Evolutionary conservation across 768 basidiomycete species (phyloP), one percentile per base, ranked within the genome.

Genomic region (Macrolepiota albuminosa): DNA sequence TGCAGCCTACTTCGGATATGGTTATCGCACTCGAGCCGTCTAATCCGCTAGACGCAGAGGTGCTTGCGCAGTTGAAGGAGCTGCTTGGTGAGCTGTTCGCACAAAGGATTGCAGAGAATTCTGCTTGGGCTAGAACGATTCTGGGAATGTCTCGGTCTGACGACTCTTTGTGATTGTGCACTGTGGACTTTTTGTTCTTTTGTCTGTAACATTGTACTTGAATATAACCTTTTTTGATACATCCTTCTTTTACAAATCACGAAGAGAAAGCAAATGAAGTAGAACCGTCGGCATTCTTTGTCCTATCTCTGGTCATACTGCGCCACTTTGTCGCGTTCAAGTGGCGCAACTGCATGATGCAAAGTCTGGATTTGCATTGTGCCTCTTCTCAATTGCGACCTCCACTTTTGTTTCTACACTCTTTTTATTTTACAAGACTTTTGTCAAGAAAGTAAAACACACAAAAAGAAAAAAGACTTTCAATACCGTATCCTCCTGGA

Each of bases 11-110:
- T 0, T 83, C 86, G 14, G 80, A 82, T 54, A 82, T 82, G 76
- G 76, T 84, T 0, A 82, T 84, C 54, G 73, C 86, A 0, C 70
- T 92, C 37, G 80, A 91, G 61, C 65, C 71, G 4, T 64, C 71
- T 0, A 76, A 78, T 53, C 75, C 78, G 14, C 75, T 72, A 2
- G 89, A 93, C 64, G 70, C 72, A 6, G 73, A 67, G 26, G 68
- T 83, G 14, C 70, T 80, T 7, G 71, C 69, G 5, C 81, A 78
- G 57, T 69, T 92, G 48, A 74, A 73, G 6, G 80, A 84, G 16
- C 67, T 79, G 1, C 63, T 93, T 10, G 91, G 91, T 14, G 79
- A 80, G 33, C 81, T 81, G 59, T 89, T 92, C 63, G 81, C 86
- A 0, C 76, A 80, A 49, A 75, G 75, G 48, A 68, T 92, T 18